Conservation (phyloP, 176 grass and related monocot genomes). For the Bothriochloa decipiens region DNA sequence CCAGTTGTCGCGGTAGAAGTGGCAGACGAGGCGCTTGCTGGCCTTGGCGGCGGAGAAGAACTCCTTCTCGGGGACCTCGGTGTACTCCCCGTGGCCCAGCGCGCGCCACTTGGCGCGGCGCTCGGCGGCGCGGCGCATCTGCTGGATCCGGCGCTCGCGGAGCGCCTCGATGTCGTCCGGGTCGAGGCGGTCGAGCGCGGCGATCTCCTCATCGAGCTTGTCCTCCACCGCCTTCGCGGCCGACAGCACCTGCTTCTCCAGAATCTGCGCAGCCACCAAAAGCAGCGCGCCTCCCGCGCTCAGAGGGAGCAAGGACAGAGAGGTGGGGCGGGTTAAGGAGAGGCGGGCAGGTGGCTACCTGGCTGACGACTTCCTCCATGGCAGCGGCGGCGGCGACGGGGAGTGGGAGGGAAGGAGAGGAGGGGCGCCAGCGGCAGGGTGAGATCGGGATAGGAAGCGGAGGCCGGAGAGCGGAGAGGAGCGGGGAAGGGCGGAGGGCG, state of each 20-base stretch:
- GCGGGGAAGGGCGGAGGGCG: background rate
- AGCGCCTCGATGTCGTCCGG: constrained; percentile 82
- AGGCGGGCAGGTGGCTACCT: background rate
- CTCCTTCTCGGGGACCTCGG: constrained; percentile 91
- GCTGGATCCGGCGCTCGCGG: constrained; percentile 85
- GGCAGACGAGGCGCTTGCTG: constrained; percentile 88
- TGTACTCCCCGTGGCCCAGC: constrained; percentile 80
- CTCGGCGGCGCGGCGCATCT: constrained; percentile 93
- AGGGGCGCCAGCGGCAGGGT: background rate
- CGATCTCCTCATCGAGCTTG: constrained; percentile 85
- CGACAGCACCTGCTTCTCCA: constrained; percentile 87
- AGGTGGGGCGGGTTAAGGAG: background rate
- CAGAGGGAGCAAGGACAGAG: background rate
- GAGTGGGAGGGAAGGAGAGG: background rate
- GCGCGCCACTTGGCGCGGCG: constrained; percentile 79
- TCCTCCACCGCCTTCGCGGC: constrained; percentile 88
- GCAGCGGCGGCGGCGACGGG: background rate
- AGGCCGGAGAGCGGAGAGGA: background rate
- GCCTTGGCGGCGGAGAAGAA: constrained; percentile 89
- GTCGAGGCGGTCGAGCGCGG: constrained; percentile 70
- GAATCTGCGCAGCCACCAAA: constrained; percentile 51
- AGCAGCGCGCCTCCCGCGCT: background rate
- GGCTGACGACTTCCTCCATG: constrained; percentile 41
- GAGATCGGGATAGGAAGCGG: constrained; percentile 8
- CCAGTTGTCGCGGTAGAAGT: constrained; percentile 98